Conservation (phyloP, 176 grass and related monocot species). For the Zea mays region DNA sequence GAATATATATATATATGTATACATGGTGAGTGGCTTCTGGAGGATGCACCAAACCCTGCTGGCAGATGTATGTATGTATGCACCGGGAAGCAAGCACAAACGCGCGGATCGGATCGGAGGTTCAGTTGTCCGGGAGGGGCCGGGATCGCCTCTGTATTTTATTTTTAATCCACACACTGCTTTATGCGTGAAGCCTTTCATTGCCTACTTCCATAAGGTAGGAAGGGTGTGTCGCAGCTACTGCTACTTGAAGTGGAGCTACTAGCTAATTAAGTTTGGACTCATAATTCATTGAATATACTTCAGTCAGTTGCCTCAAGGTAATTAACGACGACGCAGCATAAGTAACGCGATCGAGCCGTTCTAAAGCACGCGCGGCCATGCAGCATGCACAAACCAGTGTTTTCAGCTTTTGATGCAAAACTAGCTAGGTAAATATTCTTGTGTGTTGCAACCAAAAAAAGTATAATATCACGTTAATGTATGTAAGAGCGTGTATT, state of each 20-base stretch:
- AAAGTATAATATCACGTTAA: no score
- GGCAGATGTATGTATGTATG: neutral
- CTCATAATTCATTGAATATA: slow-evolving; percentile 5
- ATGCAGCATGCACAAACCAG: no score
- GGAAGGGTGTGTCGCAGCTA: slow-evolving; percentile 15
- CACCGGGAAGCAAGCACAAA: no score
- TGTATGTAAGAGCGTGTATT: no score
- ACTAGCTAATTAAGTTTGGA: neutral
- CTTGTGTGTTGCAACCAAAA: no score
- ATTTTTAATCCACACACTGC: neutral
- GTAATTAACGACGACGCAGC: neutral
- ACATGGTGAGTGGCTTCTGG: neutral
- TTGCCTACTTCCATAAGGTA: neutral
- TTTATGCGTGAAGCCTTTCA: slow-evolving; percentile 31
- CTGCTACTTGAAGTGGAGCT: slow-evolving; percentile 5
- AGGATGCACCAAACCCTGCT: slow-evolving; percentile 33
- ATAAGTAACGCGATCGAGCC: neutral
- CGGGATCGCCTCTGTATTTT: neutral
- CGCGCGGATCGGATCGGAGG: no score
- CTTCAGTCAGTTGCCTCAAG: neutral
- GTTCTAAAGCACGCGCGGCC: no score
- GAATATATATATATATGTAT: neutral
- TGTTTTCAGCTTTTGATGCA: no score
- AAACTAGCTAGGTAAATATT: no score
- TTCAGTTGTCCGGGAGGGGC: neutral